Percentiles rank a stretch among this genome's conserved stretches.
Conservation (phyloP, 176 grass and related monocot genomes). For the Olyra latifolia region DNA sequence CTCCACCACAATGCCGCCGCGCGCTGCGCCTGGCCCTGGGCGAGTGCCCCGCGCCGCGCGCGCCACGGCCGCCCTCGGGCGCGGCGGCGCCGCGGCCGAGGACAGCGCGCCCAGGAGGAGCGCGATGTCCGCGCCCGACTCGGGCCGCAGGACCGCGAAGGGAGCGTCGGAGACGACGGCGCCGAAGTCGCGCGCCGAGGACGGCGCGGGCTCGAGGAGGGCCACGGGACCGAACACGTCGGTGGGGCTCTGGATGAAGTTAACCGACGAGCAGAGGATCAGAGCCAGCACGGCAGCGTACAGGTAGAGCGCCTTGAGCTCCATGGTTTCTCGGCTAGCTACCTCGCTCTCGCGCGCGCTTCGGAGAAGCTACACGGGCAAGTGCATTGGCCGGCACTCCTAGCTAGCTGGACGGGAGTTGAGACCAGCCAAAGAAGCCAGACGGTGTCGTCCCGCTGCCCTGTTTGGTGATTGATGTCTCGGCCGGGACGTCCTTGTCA, state of each 20-base stretch:
- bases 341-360: background rate
- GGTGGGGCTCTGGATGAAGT: slow-evolving; percentile 80
- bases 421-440: background rate
- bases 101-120: slow-evolving; percentile 59
- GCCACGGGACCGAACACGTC: slow-evolving; percentile 52
- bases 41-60: slow-evolving; percentile 72
- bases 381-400: slow-evolving; percentile 20
- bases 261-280: slow-evolving; percentile 45
- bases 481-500: slow-evolving; percentile 22
- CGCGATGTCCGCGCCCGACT: slow-evolving; percentile 57
- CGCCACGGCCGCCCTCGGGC: slow-evolving; percentile 49
- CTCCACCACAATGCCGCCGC: slow-evolving; percentile 79
- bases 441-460: background rate
- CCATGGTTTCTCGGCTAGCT: slow-evolving; percentile 8
- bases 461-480: background rate
- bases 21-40: slow-evolving; percentile 77
- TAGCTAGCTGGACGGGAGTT: background rate
- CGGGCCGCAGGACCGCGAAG: slow-evolving; percentile 51
- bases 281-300: slow-evolving; percentile 39
- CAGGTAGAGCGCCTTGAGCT: slow-evolving; percentile 12
- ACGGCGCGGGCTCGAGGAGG: slow-evolving; percentile 43
- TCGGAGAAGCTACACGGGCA: slow-evolving; percentile 4
- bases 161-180: slow-evolving; percentile 53
- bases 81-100: background rate
- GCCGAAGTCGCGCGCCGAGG: slow-evolving; percentile 64